Base-by-base conservation (phyloP, 257 asterid genomes). In the Nicotiana undulata region DNA sequence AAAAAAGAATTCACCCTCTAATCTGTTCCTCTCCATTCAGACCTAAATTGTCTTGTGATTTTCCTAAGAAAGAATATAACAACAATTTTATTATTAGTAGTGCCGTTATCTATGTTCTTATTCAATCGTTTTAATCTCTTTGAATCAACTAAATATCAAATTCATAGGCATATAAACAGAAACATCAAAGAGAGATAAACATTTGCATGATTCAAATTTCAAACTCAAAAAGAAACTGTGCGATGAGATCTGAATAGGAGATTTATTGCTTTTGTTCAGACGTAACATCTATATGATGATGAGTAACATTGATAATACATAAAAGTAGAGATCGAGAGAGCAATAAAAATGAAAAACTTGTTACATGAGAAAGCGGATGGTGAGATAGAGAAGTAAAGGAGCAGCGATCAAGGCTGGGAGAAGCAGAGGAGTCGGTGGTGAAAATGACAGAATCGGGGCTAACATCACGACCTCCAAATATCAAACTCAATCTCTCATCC, bases 311-410 rank as follows among this genome's bases (percentile, higher is more conserved):
- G 9, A 6, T 6, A 37, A 37, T 37, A 37, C 46, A 37, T 6
- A 37, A 37, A 37, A 7, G 9, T 7, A 37, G 46, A 32, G 34
- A 31, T 34, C 9, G 1, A 5, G 46, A 37, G 56, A 51, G 24
- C n/a, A 55, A 17, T 5, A 5, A 16, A 55, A 55, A 15, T 17
- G 55, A 49, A 49, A 49, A 49, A 49, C 1, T 49, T 10, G 24
- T 55, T 90, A 91, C 96, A 51, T 86, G 96, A 79, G 90, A 88
- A 70, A 15, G 61, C 20, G 90, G 97, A 84, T 92, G 93, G 75
- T 88, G 93, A n/a, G 81, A 84, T 83, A 92, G 97, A 56, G 98
- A 95, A 67, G 98, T 90, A 28, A 70, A 70, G 79, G 61, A 74
- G 34, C 61, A 49, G 9, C 77, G 77, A 53, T 77, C 72, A 11